Base-by-base conservation (phyloP, 1,284 basidiomycete species). In the Vanrija humicola region DNA sequence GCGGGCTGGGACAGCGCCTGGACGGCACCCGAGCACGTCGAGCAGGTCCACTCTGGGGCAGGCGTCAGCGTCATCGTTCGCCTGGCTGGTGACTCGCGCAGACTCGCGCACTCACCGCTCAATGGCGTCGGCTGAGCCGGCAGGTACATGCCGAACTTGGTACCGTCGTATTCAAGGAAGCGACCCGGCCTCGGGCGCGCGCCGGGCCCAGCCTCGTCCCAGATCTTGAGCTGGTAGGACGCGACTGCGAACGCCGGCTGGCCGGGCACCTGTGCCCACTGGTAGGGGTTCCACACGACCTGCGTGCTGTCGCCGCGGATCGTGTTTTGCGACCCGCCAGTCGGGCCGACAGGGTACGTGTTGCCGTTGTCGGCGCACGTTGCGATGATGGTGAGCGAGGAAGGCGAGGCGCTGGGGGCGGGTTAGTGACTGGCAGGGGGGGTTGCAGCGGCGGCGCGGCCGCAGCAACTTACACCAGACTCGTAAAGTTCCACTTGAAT, bases 401-500 rank as follows among this genome's bases (percentile, higher is more conserved):
- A 82, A 0, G 91, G 90, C 0, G 81, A 82, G 38, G 81, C 82
- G 46, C 72, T 74, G 65, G 5, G 21, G 21, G 49, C 28, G 28
- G 8, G 48, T 54, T 39, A 52, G 47, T 43, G 10, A 44, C 34
- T 45, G 29, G 28, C 23, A 42, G 28, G 38, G 40, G n/a, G 1
- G n/a, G 40, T 1, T n/a, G 40, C 40, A 6, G 16, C 19, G 40
- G n/a, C 40, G 19, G 7, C 12, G 29, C 29, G 34, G 2, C 34
- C 12, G 14, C 4, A 12, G 12, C 34, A 2, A 34, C 34, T 34
- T 15, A 34, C 34, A 34, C 34, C 9, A 34, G 78, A 59, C 80
- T 81, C 19, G 88, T 90, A 64, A 89, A 83, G 73, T 91, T 94
- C 92, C 92, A 96, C n/a, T 82, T 90, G 75, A 95, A 90, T 19